phyloP scores from a whole-genome alignment of 2,329 filamentous ascomycete species.

The Botryotinia globosa region DNA sequence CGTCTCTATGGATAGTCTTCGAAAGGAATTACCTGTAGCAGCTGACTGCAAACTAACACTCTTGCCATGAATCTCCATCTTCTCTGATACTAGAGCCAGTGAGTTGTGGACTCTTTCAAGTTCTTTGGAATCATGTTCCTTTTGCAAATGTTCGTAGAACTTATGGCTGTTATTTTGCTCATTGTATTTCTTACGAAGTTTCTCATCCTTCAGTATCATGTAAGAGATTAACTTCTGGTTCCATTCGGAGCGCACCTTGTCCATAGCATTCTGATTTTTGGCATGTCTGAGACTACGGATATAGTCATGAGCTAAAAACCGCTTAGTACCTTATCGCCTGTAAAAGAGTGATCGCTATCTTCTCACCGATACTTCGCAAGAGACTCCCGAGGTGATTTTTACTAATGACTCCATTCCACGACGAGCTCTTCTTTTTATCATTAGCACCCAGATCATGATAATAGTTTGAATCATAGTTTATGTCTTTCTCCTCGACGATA shows the following conservation, averaged over 20 bases:
- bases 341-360: not conserved
- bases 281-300: not conserved
- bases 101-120: not conserved
- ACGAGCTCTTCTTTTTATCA: not conserved
- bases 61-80: not conserved
- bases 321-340: not conserved
- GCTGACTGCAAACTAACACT: not conserved
- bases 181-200: not conserved
- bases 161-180: not conserved
- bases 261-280: not conserved
- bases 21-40: not conserved
- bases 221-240: not conserved
- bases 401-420: not conserved
- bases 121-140: not conserved
- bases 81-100: no score
- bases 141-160: not conserved
- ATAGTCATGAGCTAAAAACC: not conserved
- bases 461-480: not conserved
- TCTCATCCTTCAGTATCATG: not conserved
- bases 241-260: not conserved
- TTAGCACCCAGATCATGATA: not conserved
- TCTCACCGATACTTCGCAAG: not conserved
- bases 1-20: not conserved
- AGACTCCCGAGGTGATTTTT: not conserved
- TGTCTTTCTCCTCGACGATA: not conserved